Evolutionary conservation across 495 filamentous ascomycete genomes (phyloP).

Genomic region (Cercophora newfieldiana): DNA sequence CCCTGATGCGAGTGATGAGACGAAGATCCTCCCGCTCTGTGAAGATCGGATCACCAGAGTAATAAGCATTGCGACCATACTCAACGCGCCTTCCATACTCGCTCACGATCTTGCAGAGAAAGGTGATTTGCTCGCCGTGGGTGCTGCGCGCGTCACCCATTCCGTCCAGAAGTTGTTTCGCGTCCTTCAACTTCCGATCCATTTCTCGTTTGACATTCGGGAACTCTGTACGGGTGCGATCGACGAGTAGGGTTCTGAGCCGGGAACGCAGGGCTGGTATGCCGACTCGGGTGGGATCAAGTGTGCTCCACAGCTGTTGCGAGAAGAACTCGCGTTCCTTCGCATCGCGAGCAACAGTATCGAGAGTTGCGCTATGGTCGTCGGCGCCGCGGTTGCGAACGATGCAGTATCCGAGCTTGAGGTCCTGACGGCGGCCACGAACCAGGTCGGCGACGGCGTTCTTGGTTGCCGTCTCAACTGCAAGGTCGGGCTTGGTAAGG

Average conservation of each 20-base stretch:
- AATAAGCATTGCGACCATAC: background rate
- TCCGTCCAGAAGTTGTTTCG: background rate
- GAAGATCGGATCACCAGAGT: conserved; percentile 38
- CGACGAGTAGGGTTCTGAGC: conserved; percentile 39
- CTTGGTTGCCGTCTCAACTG: conserved; percentile 45
- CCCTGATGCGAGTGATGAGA: conserved; percentile 49
- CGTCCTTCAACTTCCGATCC: background rate
- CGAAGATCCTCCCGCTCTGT: conserved; percentile 31
- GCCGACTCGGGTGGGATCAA: conserved; percentile 35
- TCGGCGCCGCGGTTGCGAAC: conserved; percentile 56
- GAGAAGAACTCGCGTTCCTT: conserved; percentile 43
- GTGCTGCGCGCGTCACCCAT: background rate
- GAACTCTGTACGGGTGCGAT: conserved; percentile 46
- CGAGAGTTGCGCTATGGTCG: conserved; percentile 21
- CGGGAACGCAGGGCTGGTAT: conserved; percentile 45
- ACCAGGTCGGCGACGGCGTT: conserved; percentile 46
- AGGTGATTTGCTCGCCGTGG: conserved; percentile 12
- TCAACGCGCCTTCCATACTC: conserved; percentile 21
- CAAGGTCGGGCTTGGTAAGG: conserved; percentile 61
- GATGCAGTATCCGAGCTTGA: conserved; percentile 58
- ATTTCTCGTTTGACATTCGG: conserved; percentile 45
- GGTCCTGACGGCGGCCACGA: conserved; percentile 28
- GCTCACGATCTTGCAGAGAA: conserved; percentile 13
- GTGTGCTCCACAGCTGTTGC: conserved; percentile 27
- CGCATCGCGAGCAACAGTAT: conserved; percentile 26